Conservation (phyloP, 1,284 basidiomycete genomes). For the Stygiomarasmius scandens region DNA sequence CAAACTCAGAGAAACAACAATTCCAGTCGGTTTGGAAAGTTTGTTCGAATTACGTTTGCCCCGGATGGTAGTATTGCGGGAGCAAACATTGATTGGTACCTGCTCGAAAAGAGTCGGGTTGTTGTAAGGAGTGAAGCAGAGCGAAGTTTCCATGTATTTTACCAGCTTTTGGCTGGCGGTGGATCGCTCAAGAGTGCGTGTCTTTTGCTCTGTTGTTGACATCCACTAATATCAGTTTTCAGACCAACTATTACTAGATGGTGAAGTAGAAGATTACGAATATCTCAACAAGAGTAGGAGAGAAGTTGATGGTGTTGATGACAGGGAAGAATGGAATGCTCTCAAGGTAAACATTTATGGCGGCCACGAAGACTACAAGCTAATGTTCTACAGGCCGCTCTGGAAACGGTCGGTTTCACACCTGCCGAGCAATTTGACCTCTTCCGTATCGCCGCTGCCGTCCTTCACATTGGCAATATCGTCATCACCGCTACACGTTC, state of each 20-base stretch:
- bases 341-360: slow-evolving; percentile 59
- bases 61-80: slow-evolving; percentile 95
- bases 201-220: not conserved
- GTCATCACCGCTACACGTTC: slow-evolving; percentile 79
- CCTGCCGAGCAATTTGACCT: slow-evolving; percentile 87
- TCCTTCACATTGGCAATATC: slow-evolving; percentile 97
- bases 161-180: slow-evolving; percentile 81
- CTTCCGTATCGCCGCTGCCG: slow-evolving; percentile 92
- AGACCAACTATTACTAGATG: slow-evolving; percentile 81
- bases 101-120: slow-evolving; percentile 97
- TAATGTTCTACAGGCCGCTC: slow-evolving; percentile 55
- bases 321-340: slow-evolving; percentile 84
- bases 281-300: slow-evolving; percentile 90
- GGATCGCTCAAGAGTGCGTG: slow-evolving; percentile 63
- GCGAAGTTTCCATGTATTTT: slow-evolving; percentile 96
- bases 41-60: slow-evolving; percentile 95
- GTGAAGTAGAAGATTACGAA: slow-evolving; percentile 82
- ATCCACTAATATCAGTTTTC: slow-evolving; percentile 12
- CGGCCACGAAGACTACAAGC: not conserved
- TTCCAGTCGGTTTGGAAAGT: slow-evolving; percentile 98
- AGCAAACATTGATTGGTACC: slow-evolving; percentile 99
- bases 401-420: slow-evolving; percentile 88
- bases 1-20: slow-evolving; percentile 99
- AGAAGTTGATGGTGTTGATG: slow-evolving; percentile 95
- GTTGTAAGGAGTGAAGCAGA: slow-evolving; percentile 88